These are phyloP conservation scores for Amphibolis antarctica DNA, from an alignment of 106 monocot species.

Conservation along the genomic window DNA sequence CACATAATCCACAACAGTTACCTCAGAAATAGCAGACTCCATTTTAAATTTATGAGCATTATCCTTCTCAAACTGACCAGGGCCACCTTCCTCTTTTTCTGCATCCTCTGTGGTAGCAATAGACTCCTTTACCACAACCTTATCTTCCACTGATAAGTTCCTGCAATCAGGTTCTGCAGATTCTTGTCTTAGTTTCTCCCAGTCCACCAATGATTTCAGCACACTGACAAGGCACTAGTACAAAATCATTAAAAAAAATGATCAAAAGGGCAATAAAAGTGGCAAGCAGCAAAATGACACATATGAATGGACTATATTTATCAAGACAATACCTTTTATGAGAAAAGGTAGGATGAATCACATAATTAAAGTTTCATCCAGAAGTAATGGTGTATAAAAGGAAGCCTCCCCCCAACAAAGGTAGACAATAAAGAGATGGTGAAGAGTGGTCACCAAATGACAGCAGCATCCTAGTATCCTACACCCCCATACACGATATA, in stretches of 20 bases:
- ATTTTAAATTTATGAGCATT: constrained; percentile 96
- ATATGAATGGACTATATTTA: background rate
- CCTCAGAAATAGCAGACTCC: constrained; percentile 85
- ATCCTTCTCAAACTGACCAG: constrained; percentile 77
- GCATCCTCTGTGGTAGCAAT: constrained; percentile 26
- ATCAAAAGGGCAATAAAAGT: constrained; percentile 21
- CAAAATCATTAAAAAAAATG: background rate
- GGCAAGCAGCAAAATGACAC: background rate
- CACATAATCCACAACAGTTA: constrained; percentile 6
- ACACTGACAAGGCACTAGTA: constrained; percentile 85
- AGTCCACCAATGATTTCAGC: constrained; percentile 79
- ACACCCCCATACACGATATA: too few species aligned
- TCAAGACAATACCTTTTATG: background rate
- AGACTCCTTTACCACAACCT: constrained; percentile 25
- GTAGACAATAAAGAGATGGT: too few species aligned
- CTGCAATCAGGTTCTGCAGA: constrained; percentile 29
- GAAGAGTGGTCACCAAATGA: too few species aligned
- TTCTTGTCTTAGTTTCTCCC: constrained; percentile 64
- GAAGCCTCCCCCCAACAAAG: too few species aligned
- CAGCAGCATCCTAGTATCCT: too few species aligned
- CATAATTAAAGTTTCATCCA: too few species aligned
- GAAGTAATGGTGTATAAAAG: too few species aligned
- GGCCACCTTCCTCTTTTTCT: constrained; percentile 47
- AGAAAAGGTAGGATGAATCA: too few species aligned
- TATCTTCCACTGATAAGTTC: constrained; percentile 41